Conservation (phyloP, 169 alveolate species). For the Plasmodium ovale region DNA sequence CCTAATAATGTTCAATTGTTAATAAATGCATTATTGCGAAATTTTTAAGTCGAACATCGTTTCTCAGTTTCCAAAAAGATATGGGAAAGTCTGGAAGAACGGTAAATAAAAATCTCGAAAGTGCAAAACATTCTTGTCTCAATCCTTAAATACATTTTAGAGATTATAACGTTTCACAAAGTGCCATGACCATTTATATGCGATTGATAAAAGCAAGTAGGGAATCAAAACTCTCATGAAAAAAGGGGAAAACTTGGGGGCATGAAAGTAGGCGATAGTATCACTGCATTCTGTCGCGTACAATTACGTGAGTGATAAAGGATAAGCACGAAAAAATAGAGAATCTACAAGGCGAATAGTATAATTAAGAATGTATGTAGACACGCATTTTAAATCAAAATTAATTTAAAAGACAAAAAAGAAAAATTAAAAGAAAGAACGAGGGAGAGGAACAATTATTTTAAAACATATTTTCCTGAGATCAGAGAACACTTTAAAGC, state of each 20-base stretch:
- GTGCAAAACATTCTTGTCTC: slow-evolving; percentile 10
- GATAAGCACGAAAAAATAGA: background rate
- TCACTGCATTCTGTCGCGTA: too few species aligned
- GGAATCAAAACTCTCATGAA: background rate
- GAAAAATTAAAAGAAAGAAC: too few species aligned
- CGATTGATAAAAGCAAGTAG: background rate
- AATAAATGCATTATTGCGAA: too few species aligned
- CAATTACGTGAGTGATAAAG: too few species aligned
- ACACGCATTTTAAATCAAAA: too few species aligned
- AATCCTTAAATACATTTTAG: background rate
- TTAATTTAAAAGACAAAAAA: too few species aligned
- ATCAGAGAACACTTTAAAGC: too few species aligned
- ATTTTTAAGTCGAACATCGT: too few species aligned
- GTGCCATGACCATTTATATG: background rate
- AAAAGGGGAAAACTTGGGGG: background rate
- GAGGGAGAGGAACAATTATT: too few species aligned
- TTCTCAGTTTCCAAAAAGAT: background rate
- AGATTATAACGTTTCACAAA: slow-evolving; percentile 1
- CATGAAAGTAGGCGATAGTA: background rate
- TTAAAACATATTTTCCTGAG: background rate
- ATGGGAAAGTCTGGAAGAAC: background rate
- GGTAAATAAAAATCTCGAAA: background rate
- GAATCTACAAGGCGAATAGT: too few species aligned
- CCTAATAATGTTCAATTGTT: too few species aligned
- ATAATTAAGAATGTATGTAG: too few species aligned